A percentile compares a stretch with the other conserved stretches of the same genome.
These are phyloP conservation scores for Daldinia eschscholtzii DNA, from an alignment of 2,329 filamentous ascomycete species.

Conservation along the genomic window DNA sequence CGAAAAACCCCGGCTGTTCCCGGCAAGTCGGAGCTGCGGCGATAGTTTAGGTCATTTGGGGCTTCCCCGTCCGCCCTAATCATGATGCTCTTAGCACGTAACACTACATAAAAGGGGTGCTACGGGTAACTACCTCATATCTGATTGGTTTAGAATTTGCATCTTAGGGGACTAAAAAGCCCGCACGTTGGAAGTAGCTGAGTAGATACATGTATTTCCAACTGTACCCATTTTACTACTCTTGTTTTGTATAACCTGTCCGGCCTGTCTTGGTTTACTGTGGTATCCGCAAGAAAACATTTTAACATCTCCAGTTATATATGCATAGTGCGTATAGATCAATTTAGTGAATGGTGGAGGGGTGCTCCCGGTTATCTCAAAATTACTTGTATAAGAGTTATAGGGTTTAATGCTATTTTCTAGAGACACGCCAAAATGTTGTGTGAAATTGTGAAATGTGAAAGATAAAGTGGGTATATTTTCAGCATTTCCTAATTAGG, in stretches of 20 bases:
- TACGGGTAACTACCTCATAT: conserved; percentile 11
- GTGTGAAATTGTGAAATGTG: no score
- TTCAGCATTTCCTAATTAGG: conserved; percentile 35
- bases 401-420: conserved; percentile 6
- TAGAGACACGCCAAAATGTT: conserved; percentile 10
- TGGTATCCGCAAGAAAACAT: background rate
- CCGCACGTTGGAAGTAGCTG: conserved; percentile 19
- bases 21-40: conserved; percentile 49
- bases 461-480: conserved; percentile 16
- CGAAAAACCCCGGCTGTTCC: conserved; percentile 50
- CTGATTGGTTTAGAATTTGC: conserved; percentile 38
- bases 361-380: background rate
- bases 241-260: background rate
- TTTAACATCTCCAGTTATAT: background rate
- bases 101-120: conserved; percentile 38
- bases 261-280: background rate
- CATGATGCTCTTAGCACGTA: conserved; percentile 44
- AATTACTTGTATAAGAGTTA: background rate
- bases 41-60: conserved; percentile 32
- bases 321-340: background rate
- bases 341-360: background rate
- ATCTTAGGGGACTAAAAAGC: conserved; percentile 26
- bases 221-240: background rate
- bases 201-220: no score
- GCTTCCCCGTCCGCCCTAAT: conserved; percentile 38